Evolutionary conservation across 225 moss, liverwort and hornwort genomes (phyloP), one percentile per base, ranked within the genome.

Genomic region (Pseudoscleropodium purum): DNA sequence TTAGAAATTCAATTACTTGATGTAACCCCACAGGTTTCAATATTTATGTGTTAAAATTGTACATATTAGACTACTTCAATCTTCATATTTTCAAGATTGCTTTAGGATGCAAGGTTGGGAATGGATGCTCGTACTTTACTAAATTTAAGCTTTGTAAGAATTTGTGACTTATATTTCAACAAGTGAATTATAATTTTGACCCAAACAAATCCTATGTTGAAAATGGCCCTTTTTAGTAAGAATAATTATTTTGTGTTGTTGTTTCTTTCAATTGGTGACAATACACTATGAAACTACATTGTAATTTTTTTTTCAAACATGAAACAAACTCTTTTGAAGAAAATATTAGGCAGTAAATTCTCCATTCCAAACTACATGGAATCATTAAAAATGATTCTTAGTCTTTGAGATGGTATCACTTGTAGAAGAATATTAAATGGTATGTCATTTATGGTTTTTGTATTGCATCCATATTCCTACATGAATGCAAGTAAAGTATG

Each of bases 241-340:
- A 15, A 17, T 9, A 14, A 8, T 73, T 43, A 9, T 72, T 43
- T 43, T 9, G 3, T 3, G 3, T 30, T 47, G 5, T 45, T 74
- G 17, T 45, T 29, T 30, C 30, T 17, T 47, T 47, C 4, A 47
- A 45, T 30, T 1, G 1, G 3, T 18, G 3, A 30, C 0, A 0
- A 30, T 75, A 6, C 30, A 17, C 30, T 30, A 6, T 4, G 6
- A 75, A 75, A 11, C 11, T 12, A 75, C 18, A 30, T 47, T 75
- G 26, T 29, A 45, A 74, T 29, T 29, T 74, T 47, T 45, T 45
- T 1, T 6, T 45, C 29, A 41, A 39, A 15, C 2, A 5, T 7
- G 4, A 74, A 29, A 18, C 6, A 30, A 47, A 27, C 0, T 29
- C 30, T 30, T 30, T 45, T 17, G 4, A 33, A 31, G 7, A 20